A percentile compares a stretch with the other conserved stretches of the same genome.
Evolutionary conservation across 495 filamentous ascomycete species (phyloP).

Genomic region (Aspergillus mulundensis): DNA sequence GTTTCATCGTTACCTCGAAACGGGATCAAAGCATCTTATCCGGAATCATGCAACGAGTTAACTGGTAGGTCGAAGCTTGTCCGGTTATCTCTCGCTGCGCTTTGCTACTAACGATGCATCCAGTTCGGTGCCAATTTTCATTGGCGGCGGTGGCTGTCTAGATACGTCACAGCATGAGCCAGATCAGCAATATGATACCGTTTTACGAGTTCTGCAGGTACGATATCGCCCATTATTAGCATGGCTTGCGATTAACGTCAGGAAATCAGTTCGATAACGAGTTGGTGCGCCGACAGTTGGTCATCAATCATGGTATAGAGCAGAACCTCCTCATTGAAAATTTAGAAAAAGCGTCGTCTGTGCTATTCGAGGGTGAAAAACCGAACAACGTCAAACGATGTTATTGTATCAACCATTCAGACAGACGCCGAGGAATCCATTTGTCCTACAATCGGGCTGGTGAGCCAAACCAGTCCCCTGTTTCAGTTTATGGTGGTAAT

Average conservation of each 20-base stretch:
- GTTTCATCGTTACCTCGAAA: conserved; percentile 77
- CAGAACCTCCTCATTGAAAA: conserved; percentile 74
- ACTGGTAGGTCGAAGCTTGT: conserved; percentile 38
- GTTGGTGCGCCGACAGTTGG: conserved; percentile 70
- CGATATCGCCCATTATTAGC: neutral
- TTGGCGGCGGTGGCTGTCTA: conserved; percentile 56
- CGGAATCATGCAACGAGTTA: conserved; percentile 55
- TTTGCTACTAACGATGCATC: conserved; percentile 15
- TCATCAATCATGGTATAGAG: conserved; percentile 80
- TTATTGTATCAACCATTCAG: conserved; percentile 55
- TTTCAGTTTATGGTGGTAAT: conserved; percentile 43
- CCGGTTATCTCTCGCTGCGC: neutral
- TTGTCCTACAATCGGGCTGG: conserved; percentile 53
- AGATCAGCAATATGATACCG: conserved; percentile 65
- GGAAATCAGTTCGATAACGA: conserved; percentile 65
- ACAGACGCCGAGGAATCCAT: conserved; percentile 59
- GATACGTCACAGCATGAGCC: conserved; percentile 68
- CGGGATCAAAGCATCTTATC: conserved; percentile 61
- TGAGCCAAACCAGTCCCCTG: conserved; percentile 51
- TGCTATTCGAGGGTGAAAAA: conserved; percentile 61
- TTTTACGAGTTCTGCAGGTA: conserved; percentile 69
- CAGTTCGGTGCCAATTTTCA: conserved; percentile 59
- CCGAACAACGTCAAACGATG: conserved; percentile 71
- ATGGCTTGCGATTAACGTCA: conserved; percentile 7
- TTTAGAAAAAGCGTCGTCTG: conserved; percentile 57